Conservation (phyloP, 495 filamentous ascomycete species). For the Neurospora africana region DNA sequence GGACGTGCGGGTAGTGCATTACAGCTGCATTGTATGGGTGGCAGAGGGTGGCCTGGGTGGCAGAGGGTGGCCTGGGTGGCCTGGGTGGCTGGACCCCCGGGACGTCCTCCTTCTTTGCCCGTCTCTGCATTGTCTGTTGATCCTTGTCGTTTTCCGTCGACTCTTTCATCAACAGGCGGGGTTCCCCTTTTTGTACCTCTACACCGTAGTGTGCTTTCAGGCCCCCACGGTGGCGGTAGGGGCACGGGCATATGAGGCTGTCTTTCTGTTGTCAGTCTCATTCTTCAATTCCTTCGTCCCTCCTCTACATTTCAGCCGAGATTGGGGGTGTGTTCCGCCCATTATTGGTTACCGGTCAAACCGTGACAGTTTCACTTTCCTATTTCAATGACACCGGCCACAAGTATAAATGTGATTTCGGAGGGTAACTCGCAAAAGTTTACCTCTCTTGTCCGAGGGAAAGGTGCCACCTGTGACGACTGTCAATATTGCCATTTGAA, state of each 20-base stretch:
- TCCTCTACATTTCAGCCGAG: neutral
- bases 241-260: neutral
- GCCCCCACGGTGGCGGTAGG: neutral
- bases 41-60: neutral
- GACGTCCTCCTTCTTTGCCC: neutral
- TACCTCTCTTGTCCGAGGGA: neutral
- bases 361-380: neutral
- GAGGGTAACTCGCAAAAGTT: neutral
- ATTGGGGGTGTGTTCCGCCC: neutral
- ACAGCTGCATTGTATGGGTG: neutral
- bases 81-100: neutral
- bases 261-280: neutral
- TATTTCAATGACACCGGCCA: neutral
- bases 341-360: neutral
- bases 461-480: conserved; percentile 2
- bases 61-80: too few species aligned
- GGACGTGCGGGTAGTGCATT: neutral
- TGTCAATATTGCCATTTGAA: conserved; percentile 2
- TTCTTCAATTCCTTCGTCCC: neutral
- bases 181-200: neutral
- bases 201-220: neutral
- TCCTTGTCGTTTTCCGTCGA: neutral
- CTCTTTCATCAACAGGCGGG: neutral
- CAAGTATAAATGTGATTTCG: neutral
- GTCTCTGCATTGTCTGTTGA: neutral